phyloP scores from a whole-genome alignment of 805 yeast genomes.

The Kodamaea laetipori region DNA sequence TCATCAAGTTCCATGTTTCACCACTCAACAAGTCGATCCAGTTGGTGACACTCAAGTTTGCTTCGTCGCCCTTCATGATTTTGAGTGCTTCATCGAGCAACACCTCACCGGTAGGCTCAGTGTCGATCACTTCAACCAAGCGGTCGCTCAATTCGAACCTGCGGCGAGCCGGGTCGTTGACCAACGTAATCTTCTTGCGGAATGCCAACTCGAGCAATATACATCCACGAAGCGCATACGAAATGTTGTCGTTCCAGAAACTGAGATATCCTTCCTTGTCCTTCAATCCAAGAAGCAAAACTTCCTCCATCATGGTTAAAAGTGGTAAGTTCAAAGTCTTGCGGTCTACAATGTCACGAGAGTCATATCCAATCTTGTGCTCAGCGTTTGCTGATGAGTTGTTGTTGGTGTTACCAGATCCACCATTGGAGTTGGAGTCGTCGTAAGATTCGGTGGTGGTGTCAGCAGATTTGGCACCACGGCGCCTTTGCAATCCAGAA shows the following conservation, averaged over 20 bases:
- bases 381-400: constrained; percentile 27
- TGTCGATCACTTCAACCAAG: constrained; percentile 81
- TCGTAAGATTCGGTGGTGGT: constrained; percentile 27
- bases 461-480: constrained; percentile 50
- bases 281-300: constrained; percentile 85
- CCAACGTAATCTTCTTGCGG: constrained; percentile 83
- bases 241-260: constrained; percentile 97
- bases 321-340: constrained; percentile 55
- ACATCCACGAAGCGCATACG: constrained; percentile 94
- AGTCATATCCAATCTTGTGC: constrained; percentile 81
- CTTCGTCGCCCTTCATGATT: constrained; percentile 82
- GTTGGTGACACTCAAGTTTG: constrained; percentile 71
- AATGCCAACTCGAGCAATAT: constrained; percentile 89
- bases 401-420: not conserved
- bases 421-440: constrained; percentile 16
- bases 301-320: constrained; percentile 95
- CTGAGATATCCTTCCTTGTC: constrained; percentile 96
- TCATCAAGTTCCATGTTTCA: constrained; percentile 96
- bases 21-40: constrained; percentile 96
- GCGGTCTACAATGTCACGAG: constrained; percentile 57
- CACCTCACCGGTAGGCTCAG: constrained; percentile 90
- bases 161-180: constrained; percentile 89
- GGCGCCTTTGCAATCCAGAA: constrained; percentile 75
- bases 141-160: constrained; percentile 88
- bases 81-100: constrained; percentile 90